Base-by-base conservation (phyloP, 75 land plant genomes). In the Selaginella tamariscina region DNA sequence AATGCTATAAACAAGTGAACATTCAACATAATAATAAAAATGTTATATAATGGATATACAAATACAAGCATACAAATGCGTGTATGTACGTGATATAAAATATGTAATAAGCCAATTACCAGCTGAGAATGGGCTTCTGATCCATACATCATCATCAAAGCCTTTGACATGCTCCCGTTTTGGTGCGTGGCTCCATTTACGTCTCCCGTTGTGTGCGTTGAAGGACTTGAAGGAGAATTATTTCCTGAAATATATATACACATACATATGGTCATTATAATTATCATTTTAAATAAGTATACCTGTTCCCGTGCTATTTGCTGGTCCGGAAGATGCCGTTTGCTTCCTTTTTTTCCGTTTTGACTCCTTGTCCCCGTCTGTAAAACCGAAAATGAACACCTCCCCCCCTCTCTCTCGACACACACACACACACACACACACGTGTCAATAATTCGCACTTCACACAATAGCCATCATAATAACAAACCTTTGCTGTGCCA, bases 301-400 rank as follows among this genome's bases (percentile, higher is more conserved):
- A n/a, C 85, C 91, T 0, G 91, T 88, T 30, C 91, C 88, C 32
- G 88, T 83, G 67, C 91, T 88, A 30, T 85, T 88, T 56, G 88
- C 91, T 66, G 91, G 62, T 31, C 88, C 91, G 67, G 91, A 39
- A 15, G 85, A 73, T 30, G 70, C 66, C 11, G 74, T 75, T 23
- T 81, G 85, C 65, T 85, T 88, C 73, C 88, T 78, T 72, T 88
- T 33, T 79, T 71, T 39, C 84, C 82, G 66, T 67, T 72, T 83
- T 84, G 79, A 15, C 30, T 23, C 28, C 65, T 29, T 1, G 56
- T 0, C 23, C 8, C 33, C 24, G 31, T 27, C 27, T 22, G n/a
- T n/a, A n/a, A n/a, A n/a, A n/a, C n/a, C n/a, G n/a, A n/a, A n/a
- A n/a, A n/a, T n/a, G n/a, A n/a, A n/a, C n/a, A n/a, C n/a, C n/a